Evolutionary conservation across 495 filamentous ascomycete species (phyloP).

Genomic region (Massariosphaeria phaeospora): DNA sequence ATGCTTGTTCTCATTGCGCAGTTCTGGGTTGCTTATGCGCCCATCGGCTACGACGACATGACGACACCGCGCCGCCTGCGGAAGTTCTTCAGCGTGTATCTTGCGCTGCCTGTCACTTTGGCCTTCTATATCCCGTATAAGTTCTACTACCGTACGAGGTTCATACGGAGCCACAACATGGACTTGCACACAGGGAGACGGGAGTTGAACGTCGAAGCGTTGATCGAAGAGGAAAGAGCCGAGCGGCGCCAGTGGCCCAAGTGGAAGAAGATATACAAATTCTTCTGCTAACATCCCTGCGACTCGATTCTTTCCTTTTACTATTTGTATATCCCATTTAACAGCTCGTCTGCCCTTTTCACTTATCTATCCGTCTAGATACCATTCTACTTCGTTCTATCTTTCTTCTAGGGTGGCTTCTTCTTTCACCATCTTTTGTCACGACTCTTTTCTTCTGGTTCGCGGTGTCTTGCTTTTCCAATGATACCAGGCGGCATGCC

Average conservation of each 20-base stretch:
- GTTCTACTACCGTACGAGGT: slow-evolving; percentile 63
- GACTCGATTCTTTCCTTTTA: too few relatives aligned
- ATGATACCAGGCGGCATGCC: slow-evolving; percentile 4
- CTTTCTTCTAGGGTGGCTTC: too few relatives aligned
- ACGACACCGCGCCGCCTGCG: slow-evolving; percentile 46
- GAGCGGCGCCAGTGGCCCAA: slow-evolving; percentile 68
- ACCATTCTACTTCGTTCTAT: too few relatives aligned
- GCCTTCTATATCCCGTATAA: slow-evolving; percentile 75
- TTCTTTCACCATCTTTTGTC: too few relatives aligned
- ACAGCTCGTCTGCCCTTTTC: not conserved
- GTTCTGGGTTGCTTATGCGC: slow-evolving; percentile 88
- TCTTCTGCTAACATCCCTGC: slow-evolving; percentile 36
- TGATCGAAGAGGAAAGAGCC: slow-evolving; percentile 70
- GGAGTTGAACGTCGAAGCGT: slow-evolving; percentile 71
- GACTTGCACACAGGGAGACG: slow-evolving; percentile 83
- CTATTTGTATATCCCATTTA: too few relatives aligned
- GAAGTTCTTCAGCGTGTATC: slow-evolving; percentile 71
- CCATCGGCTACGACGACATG: slow-evolving; percentile 54
- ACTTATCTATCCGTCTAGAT: too few relatives aligned
- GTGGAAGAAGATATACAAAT: slow-evolving; percentile 75
- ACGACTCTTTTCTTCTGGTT: too few relatives aligned
- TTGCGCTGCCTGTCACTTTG: slow-evolving; percentile 79
- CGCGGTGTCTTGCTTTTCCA: too few relatives aligned
- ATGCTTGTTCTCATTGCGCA: slow-evolving; percentile 78
- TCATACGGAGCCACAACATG: slow-evolving; percentile 65